phyloP scores from a whole-genome alignment of 768 basidiomycete genomes.

The Daedaleopsis sinensis region DNA sequence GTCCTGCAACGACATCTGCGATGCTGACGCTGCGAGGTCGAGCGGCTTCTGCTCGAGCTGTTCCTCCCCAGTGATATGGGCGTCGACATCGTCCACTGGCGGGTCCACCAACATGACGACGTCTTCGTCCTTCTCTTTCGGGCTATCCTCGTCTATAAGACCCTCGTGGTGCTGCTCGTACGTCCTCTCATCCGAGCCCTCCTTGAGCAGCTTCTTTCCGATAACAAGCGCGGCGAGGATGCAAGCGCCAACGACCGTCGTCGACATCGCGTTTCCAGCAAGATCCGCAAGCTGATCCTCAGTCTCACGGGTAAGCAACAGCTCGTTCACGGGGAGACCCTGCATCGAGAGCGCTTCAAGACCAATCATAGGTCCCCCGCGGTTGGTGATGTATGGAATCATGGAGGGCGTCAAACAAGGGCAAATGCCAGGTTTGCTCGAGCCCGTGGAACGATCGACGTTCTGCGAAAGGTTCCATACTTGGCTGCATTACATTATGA shows the following conservation, averaged over 20 bases:
- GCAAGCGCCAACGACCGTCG: constrained; percentile 91
- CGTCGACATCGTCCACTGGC: constrained; percentile 38
- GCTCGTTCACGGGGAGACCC: constrained; percentile 89
- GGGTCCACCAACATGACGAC: constrained; percentile 39
- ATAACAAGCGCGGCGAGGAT: constrained; percentile 81
- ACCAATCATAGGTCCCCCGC: constrained; percentile 95
- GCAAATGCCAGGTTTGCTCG: constrained; percentile 80
- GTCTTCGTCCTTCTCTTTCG: constrained; percentile 50
- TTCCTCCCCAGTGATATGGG: constrained; percentile 74
- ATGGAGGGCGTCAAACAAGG: constrained; percentile 94
- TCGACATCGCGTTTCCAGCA: constrained; percentile 97
- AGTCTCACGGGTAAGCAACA: constrained; percentile 89
- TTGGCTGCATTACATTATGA: constrained; percentile 46
- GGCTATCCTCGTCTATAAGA: constrained; percentile 31
- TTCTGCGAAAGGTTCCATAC: constrained; percentile 98
- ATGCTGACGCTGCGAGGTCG: constrained; percentile 66
- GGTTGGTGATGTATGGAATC: constrained; percentile 96
- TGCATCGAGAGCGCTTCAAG: constrained; percentile 93
- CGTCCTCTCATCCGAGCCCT: constrained; percentile 62
- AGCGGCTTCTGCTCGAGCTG: constrained; percentile 63
- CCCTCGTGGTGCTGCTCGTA: constrained; percentile 64
- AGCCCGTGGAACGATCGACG: constrained; percentile 88
- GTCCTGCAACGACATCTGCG: constrained; percentile 46
- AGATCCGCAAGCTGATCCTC: constrained; percentile 94
- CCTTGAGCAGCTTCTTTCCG: constrained; percentile 65